phyloP scores from a whole-genome alignment of 805 yeast genomes.

The Saccharomyces cerevisiae region DNA sequence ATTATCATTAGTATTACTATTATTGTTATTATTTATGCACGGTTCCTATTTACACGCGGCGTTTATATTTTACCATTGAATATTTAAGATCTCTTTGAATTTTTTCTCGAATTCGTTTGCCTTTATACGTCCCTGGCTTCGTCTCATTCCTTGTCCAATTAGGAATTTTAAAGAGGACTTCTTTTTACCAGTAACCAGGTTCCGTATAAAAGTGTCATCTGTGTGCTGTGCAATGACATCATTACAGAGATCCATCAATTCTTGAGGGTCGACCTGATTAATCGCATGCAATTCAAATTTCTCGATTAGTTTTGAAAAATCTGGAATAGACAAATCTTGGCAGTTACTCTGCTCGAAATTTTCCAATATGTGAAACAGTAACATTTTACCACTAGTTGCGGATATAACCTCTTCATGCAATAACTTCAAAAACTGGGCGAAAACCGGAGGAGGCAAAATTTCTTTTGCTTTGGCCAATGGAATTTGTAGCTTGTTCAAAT shows the following conservation, averaged over 20 bases:
- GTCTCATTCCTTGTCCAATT: constrained; percentile 79
- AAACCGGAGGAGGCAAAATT: constrained; percentile 34
- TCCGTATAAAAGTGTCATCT: constrained; percentile 47
- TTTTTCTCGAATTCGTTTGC: constrained; percentile 30
- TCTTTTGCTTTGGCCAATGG: constrained; percentile 26
- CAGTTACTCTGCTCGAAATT: constrained; percentile 33
- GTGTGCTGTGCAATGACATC: constrained; percentile 34
- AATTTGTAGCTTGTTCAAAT: constrained; percentile 43
- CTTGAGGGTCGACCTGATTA: constrained; percentile 29
- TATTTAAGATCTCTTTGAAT: constrained; percentile 25
- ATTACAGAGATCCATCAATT: constrained; percentile 35
- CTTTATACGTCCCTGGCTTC: constrained; percentile 52
- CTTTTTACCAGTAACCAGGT: constrained; percentile 50
- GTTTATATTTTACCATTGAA: constrained; percentile 9
- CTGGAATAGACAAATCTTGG: constrained; percentile 2
- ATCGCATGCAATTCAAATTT: constrained; percentile 42
- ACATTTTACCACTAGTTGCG: constrained; percentile 55
- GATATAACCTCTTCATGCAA: constrained; percentile 46
- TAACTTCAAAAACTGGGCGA: constrained; percentile 48
- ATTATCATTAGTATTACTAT: constrained; percentile 2
- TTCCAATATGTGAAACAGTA: constrained; percentile 54
- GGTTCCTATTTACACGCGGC: neutral
- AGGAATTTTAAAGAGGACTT: constrained; percentile 61
- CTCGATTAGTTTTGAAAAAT: constrained; percentile 41
- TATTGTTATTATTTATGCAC: neutral